Conservation (phyloP, 345 rosid genomes). For the Gossypium turneri region DNA sequence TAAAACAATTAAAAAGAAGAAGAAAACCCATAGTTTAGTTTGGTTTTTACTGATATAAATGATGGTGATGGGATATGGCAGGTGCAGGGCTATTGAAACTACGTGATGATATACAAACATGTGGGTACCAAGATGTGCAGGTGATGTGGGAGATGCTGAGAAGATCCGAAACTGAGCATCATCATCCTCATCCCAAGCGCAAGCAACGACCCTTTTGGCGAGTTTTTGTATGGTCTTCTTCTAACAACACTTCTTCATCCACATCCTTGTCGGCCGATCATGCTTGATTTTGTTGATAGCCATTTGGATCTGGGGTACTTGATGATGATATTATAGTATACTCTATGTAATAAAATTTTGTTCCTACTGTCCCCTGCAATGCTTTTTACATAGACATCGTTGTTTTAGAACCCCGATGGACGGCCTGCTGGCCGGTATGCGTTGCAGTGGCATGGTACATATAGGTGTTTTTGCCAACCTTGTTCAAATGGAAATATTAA, state of each 20-base stretch:
- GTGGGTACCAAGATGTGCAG: constrained; percentile 63
- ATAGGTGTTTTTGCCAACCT: constrained; percentile 27
- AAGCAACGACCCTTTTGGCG: constrained; percentile 54
- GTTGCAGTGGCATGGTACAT: constrained; percentile 31
- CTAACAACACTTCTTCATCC: constrained; percentile 34
- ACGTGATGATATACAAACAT: constrained; percentile 56
- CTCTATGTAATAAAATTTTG: constrained; percentile 12
- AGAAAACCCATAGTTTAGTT: neutral
- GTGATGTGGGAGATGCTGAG: constrained; percentile 77
- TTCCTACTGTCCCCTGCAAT: constrained; percentile 11
- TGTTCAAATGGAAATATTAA: constrained; percentile 14
- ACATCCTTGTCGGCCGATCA: constrained; percentile 36
- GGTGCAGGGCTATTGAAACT: constrained; percentile 58
- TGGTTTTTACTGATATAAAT: neutral
- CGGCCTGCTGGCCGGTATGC: constrained; percentile 15
- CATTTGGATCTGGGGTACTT: neutral
- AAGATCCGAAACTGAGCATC: constrained; percentile 40
- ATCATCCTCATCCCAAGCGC: constrained; percentile 30
- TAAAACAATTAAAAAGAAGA: neutral
- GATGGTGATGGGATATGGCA: constrained; percentile 8
- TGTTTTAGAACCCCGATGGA: constrained; percentile 10
- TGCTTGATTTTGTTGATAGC: constrained; percentile 16
- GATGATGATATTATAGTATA: neutral
- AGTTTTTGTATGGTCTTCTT: constrained; percentile 53
- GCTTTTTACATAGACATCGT: constrained; percentile 18